phyloP scores from a whole-genome alignment of 768 basidiomycete genomes.

The Austroboletus festivus region DNA sequence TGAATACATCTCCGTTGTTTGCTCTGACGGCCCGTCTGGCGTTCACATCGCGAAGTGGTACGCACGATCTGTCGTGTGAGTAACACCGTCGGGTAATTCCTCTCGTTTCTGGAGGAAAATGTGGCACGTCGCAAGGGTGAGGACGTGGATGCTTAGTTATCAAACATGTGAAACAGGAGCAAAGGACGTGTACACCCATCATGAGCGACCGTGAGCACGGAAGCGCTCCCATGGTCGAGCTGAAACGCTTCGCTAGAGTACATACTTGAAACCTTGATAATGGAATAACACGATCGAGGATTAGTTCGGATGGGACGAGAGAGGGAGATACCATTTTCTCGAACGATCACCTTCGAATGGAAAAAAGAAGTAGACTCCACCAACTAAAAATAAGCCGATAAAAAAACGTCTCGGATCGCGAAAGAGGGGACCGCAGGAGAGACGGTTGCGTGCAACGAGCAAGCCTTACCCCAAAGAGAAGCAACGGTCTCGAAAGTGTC shows the following conservation, averaged over 20 bases:
- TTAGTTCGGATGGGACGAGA: not conserved
- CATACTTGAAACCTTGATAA: not conserved
- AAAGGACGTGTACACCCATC: not conserved
- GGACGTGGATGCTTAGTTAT: not conserved
- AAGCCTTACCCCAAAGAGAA: too few species aligned
- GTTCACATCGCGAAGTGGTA: too few species aligned
- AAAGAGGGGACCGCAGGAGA: not conserved
- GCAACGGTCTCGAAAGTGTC: too few species aligned
- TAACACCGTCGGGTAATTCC: not conserved
- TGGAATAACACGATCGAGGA: not conserved
- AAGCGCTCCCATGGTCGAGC: not conserved
- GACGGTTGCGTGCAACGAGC: too few species aligned
- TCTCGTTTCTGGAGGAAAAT: not conserved
- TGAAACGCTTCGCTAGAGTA: too few species aligned
- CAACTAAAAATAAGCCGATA: too few species aligned
- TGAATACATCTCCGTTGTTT: slow-evolving; percentile 22
- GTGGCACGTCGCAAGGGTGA: too few species aligned
- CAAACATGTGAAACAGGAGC: not conserved
- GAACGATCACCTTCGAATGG: too few species aligned
- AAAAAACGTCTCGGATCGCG: too few species aligned
- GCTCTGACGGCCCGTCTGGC: slow-evolving; percentile 1
- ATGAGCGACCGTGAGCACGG: not conserved
- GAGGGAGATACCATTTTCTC: not conserved
- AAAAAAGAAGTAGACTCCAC: not conserved
- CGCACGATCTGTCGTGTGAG: slow-evolving; percentile 2